Evolutionary conservation across 225 moss, liverwort and hornwort genomes (phyloP).

Genomic region (Asterella californica): DNA sequence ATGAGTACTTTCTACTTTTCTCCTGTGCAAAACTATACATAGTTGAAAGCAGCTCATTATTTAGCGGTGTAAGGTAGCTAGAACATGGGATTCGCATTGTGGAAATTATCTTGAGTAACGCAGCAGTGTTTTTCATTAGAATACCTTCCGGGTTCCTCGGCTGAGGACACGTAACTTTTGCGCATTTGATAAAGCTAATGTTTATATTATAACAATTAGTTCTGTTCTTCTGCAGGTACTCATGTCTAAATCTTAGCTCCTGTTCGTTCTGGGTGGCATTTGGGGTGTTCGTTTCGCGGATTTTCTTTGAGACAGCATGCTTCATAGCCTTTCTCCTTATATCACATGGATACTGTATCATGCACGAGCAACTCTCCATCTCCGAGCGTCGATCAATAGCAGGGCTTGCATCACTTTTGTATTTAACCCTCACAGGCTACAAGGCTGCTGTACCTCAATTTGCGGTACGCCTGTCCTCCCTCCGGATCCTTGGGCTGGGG

Average conservation of each 20-base stretch:
- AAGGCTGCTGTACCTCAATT: slow-evolving; percentile 89
- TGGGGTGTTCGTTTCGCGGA: slow-evolving; percentile 86
- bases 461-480: slow-evolving; percentile 41
- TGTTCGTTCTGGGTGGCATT: slow-evolving; percentile 97
- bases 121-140: too few relatives aligned
- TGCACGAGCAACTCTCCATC: slow-evolving; percentile 82
- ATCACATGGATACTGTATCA: slow-evolving; percentile 88
- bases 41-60: too few relatives aligned
- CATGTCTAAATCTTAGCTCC: slow-evolving; percentile 74
- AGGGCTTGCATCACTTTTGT: slow-evolving; percentile 68
- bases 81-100: neutral
- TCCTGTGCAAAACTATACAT: neutral
- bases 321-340: slow-evolving; percentile 78
- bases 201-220: neutral
- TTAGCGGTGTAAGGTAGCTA: neutral
- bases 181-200: neutral
- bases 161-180: neutral
- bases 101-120: neutral
- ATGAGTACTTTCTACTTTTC: neutral
- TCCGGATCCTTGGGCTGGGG: neutral
- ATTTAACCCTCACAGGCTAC: slow-evolving; percentile 85
- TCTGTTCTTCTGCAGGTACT: slow-evolving; percentile 58
- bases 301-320: slow-evolving; percentile 85
- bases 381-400: slow-evolving; percentile 75
- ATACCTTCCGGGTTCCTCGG: too few relatives aligned